Base-by-base conservation (phyloP, 2,329 filamentous ascomycete genomes). In the Talaromyces sp. region DNA sequence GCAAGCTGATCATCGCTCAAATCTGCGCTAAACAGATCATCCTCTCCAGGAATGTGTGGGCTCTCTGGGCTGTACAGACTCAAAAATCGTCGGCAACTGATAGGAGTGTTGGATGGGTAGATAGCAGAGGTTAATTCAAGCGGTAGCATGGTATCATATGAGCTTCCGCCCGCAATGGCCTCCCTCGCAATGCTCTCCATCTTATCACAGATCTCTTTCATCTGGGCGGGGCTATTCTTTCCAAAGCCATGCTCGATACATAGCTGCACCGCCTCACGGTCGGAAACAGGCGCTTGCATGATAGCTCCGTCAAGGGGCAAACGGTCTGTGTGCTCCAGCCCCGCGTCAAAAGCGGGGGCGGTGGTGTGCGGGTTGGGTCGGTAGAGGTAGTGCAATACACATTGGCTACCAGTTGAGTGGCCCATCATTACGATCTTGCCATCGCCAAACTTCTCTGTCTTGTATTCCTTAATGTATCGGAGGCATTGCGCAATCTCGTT, bases 11-110 rank as follows among this genome's bases (percentile, higher is more conserved):
- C 79, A 32, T 83, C 80, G 0, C 77, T 70, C 7, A 95, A 73
- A 67, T 94, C 89, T 2, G 85, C 86, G 10, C 88, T 91, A 75
- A 96, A 96, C 67, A 89, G 89, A 66, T 96, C 92, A 67, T 97
- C 92, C 54, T 90, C 88, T 4, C 86, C 88, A 1, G 85, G 78
- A 36, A 77, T 71, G 30, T 78, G 74, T 1, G 82, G 82, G n/a
- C 77, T 81, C 33, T 73, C 72, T 0, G 77, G 77, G 43, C 74
- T 77, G 1, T 81, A 75, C 7, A 89, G 72, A 47, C 82, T 83
- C 27, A 86, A 65, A 68, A 84, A 86, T 22, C 86, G 68, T 35
- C 76, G 75, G 13, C 84, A 82, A 4, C 75, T 80, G 8, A 87
- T 72, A 0, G 82, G 79, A 0, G 74, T 73, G 44, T 69, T 65